Base-by-base conservation (phyloP, 495 filamentous ascomycete genomes). In the Podospora australis region DNA sequence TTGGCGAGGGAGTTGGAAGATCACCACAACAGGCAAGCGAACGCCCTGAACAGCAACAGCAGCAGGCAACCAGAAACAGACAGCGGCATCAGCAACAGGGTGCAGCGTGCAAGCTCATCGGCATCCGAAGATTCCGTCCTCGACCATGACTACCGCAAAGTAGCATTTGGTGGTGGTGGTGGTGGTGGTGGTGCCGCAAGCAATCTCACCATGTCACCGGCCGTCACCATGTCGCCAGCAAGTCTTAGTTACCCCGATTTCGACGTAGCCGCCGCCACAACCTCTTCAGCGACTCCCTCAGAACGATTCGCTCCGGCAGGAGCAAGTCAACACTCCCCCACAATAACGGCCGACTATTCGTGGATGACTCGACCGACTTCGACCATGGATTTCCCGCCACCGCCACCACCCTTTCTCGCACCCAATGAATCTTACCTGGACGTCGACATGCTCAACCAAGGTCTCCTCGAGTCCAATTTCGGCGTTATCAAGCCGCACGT, bases 101-200 rank as follows among this genome's bases (percentile, higher is more conserved):
- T 75, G 44, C 71, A 77, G 40, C 68, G 72, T 20, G 73, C 70
- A 28, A 75, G 73, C 60, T 75, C 74, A 24, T 72, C 70, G 7
- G 19, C 46, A 0, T 47, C 53, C 7, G 74, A 77, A 48, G n/a
- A n/a, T n/a, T n/a, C n/a, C n/a, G n/a, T n/a, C n/a, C 67, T 69
- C 23, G 74, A 77, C 52, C 70, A 75, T 44, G 73, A 77, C 50
- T 77, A 77, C 54, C 65, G 71, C 40, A 60, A 58, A 39, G 56
- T 53, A n/a, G 59, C 66, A 14, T 64, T 75, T 23, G 60, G 69
- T 24, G 49, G 55, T 39, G 44, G 48, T 32, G 54, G 57, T 21
- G 66, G 63, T 39, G n/a, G 7, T 6, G 19, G n/a, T 6, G n/a
- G n/a, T n/a, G n/a, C n/a, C n/a, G n/a, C n/a, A n/a, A n/a, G n/a